phyloP scores from a whole-genome alignment of 768 basidiomycete genomes.

The Fibroporia radiculosa region DNA sequence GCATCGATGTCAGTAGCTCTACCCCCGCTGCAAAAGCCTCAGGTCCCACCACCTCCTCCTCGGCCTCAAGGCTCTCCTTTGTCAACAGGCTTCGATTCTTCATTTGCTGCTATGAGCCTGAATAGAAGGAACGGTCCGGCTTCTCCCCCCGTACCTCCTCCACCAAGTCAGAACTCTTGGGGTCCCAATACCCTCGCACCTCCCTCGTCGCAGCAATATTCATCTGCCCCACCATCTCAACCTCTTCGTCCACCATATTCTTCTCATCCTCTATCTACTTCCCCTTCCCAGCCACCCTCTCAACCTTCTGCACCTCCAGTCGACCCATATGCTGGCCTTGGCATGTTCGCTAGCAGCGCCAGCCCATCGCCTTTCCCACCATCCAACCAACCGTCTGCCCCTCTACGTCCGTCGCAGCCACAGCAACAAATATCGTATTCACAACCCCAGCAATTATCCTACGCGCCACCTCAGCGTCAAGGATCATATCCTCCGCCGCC shows the following conservation, averaged over 20 bases:
- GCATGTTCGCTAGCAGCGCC: slow-evolving; percentile 12
- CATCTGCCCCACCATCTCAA: slow-evolving; percentile 12
- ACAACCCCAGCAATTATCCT: slow-evolving; percentile 13
- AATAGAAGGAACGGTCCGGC: slow-evolving; percentile 21
- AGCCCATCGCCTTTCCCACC: slow-evolving; percentile 8
- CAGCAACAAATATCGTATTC: slow-evolving; percentile 4
- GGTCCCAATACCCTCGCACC: slow-evolving; percentile 5
- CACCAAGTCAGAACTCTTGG: slow-evolving; percentile 13
- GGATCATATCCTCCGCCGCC: slow-evolving; percentile 17
- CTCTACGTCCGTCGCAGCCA: slow-evolving; percentile 8
- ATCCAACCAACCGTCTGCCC: slow-evolving; percentile 4
- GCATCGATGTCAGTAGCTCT: slow-evolving; percentile 35
- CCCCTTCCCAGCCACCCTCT: slow-evolving; percentile 11
- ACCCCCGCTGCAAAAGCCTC: slow-evolving; percentile 36
- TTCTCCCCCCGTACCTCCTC: slow-evolving; percentile 26
- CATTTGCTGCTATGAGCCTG: slow-evolving; percentile 53
- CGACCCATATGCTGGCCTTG: slow-evolving; percentile 19
- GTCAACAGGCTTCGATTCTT: slow-evolving; percentile 31
- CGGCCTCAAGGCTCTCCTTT: slow-evolving; percentile 28
- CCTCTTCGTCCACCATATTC: slow-evolving; percentile 11
- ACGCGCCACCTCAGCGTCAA: slow-evolving; percentile 16
- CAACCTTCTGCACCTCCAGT: slow-evolving; percentile 12
- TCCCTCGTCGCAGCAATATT: slow-evolving; percentile 8
- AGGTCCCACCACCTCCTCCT: slow-evolving; percentile 39
- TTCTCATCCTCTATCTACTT: slow-evolving; percentile 12